These are phyloP conservation scores for Microcera coccophila DNA, from an alignment of 2,329 filamentous ascomycete genomes.

Conservation along the genomic window DNA sequence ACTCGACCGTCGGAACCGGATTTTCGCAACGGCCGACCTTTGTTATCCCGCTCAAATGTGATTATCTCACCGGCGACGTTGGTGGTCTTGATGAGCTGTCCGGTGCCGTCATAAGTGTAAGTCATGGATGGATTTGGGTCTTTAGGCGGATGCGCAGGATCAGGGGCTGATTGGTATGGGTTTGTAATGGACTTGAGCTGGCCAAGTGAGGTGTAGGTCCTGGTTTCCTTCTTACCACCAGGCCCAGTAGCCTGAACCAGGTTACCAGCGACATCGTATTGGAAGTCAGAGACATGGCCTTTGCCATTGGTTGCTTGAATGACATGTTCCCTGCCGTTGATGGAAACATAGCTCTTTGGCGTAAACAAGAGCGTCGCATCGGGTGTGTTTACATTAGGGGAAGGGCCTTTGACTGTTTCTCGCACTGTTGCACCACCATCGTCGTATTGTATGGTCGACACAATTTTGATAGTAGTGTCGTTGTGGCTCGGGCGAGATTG, in stretches of 20 bases:
- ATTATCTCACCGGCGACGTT: background rate
- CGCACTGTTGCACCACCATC: slow-evolving; percentile 1
- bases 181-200: background rate
- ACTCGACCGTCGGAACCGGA: background rate
- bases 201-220: background rate
- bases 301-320: background rate
- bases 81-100: background rate
- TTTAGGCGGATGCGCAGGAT: too few species aligned
- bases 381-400: background rate
- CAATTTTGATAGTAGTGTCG: too few species aligned
- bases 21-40: background rate
- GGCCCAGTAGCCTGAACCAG: slow-evolving; percentile 1
- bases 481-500: too few species aligned
- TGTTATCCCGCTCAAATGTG: background rate
- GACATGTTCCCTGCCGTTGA: background rate
- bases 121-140: too few species aligned
- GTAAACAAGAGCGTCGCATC: background rate
- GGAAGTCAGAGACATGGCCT: background rate
- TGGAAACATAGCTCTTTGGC: slow-evolving; percentile 1
- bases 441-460: too few species aligned
- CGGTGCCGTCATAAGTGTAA: background rate
- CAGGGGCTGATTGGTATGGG: background rate
- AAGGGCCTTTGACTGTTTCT: background rate
- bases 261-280: slow-evolving; percentile 1
- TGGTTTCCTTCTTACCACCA: background rate